These are phyloP conservation scores for Leccinum subgranulosum DNA, from an alignment of 768 basidiomycete species.

Conservation along the genomic window DNA sequence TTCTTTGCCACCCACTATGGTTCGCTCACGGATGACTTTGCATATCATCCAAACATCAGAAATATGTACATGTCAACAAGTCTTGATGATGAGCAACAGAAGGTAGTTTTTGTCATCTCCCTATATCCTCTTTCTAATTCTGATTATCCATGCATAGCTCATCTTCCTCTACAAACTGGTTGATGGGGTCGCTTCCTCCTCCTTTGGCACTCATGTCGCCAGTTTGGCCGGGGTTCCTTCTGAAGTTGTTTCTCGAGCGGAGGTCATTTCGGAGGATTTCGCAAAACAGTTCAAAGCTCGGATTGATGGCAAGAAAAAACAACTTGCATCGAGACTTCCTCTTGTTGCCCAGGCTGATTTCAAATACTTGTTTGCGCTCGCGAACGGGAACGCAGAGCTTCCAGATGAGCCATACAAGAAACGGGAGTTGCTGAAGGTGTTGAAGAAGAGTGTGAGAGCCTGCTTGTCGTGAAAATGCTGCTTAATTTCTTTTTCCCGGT, in stretches of 20 bases:
- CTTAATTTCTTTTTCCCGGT: neutral
- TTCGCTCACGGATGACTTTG: slow-evolving; percentile 90
- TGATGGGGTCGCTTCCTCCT: slow-evolving; percentile 80
- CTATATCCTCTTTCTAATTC: neutral
- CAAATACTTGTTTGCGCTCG: slow-evolving; percentile 67
- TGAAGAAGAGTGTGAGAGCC: slow-evolving; percentile 45
- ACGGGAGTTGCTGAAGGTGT: slow-evolving; percentile 48
- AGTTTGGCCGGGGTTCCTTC: slow-evolving; percentile 89
- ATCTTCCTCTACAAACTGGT: slow-evolving; percentile 95
- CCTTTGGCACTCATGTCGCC: slow-evolving; percentile 94
- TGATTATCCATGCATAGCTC: slow-evolving; percentile 45
- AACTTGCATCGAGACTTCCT: slow-evolving; percentile 59
- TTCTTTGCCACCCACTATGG: slow-evolving; percentile 99
- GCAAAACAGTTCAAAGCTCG: slow-evolving; percentile 84
- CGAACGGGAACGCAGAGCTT: slow-evolving; percentile 48
- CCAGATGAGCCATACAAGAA: slow-evolving; percentile 52
- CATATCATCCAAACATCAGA: slow-evolving; percentile 87
- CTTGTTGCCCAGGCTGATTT: slow-evolving; percentile 89
- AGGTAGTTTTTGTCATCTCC: slow-evolving; percentile 43
- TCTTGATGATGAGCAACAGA: slow-evolving; percentile 88
- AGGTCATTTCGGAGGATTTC: slow-evolving; percentile 81
- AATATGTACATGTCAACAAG: slow-evolving; percentile 96
- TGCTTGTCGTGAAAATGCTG: slow-evolving; percentile 22
- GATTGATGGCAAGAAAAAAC: slow-evolving; percentile 55
- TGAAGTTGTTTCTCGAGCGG: slow-evolving; percentile 84